Conservation (phyloP, 179 eudicot species). For the Patellifolia procumbens region DNA sequence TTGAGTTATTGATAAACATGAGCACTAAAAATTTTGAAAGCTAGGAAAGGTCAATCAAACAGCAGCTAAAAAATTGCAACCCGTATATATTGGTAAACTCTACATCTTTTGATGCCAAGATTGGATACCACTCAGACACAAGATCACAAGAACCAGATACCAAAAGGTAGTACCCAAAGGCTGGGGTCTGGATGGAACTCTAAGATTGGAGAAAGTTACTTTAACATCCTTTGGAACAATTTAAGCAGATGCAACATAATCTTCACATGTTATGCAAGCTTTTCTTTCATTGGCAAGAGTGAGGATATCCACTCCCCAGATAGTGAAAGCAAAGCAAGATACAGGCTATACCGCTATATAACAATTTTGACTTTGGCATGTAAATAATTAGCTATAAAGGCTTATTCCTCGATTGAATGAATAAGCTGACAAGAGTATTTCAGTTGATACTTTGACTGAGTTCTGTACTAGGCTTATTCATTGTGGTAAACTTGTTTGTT, state of each 20-base stretch:
- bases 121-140: background rate
- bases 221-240: background rate
- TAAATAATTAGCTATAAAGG: background rate
- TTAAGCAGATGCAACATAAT: background rate
- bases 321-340: background rate
- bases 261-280: background rate
- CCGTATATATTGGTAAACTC: background rate
- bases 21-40: too few relatives aligned
- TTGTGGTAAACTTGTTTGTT: background rate
- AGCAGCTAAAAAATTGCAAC: background rate
- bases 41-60: background rate
- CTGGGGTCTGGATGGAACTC: too few relatives aligned
- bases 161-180: background rate
- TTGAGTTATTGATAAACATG: too few relatives aligned
- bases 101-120: background rate
- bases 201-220: too few relatives aligned
- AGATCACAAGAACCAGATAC: background rate
- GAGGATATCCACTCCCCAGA: background rate
- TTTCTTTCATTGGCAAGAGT: background rate
- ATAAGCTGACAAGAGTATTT: background rate
- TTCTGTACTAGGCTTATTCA: background rate
- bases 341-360: background rate
- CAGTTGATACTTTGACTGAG: background rate
- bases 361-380: background rate
- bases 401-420: background rate